Conservation (phyloP, 768 basidiomycete species). For the Clavulina sp. region DNA sequence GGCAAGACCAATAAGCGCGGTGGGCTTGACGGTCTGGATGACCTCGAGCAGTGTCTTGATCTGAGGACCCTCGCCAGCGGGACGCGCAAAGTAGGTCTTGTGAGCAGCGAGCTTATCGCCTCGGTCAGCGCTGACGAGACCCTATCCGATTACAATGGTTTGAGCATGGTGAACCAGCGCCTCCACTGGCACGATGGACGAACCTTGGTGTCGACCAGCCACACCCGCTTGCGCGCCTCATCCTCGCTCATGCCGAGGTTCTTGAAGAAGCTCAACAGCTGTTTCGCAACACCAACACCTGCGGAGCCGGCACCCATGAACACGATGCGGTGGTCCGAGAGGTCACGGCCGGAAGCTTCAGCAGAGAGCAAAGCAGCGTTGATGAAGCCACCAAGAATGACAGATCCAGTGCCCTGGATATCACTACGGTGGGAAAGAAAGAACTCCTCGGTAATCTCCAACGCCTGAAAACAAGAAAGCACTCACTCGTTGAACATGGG, state of each 20-base stretch:
- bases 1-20: conserved; percentile 70
- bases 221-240: conserved; percentile 62
- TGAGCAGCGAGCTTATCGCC: too few species aligned
- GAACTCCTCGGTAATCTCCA: too few species aligned
- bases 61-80: conserved; percentile 32
- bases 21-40: conserved; percentile 55
- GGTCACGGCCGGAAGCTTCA: conserved; percentile 45
- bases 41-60: conserved; percentile 49
- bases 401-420: conserved; percentile 62
- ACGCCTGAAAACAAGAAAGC: conserved; percentile 25
- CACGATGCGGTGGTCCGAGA: conserved; percentile 64
- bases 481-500: conserved; percentile 77
- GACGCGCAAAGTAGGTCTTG: conserved; percentile 16
- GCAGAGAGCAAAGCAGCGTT: conserved; percentile 70
- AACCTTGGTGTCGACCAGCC: conserved; percentile 78
- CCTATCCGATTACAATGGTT: too few species aligned
- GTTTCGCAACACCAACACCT: conserved; percentile 82
- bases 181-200: too few species aligned
- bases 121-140: too few species aligned
- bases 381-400: conserved; percentile 51
- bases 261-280: conserved; percentile 78
- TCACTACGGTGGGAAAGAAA: conserved; percentile 29
- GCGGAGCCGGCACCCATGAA: conserved; percentile 89
- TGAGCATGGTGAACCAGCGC: too few species aligned
- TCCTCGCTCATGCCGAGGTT: conserved; percentile 57